Evolutionary conservation across 768 basidiomycete species (phyloP), one percentile per base, ranked within the genome.

Genomic region (Boletus rubropictus): DNA sequence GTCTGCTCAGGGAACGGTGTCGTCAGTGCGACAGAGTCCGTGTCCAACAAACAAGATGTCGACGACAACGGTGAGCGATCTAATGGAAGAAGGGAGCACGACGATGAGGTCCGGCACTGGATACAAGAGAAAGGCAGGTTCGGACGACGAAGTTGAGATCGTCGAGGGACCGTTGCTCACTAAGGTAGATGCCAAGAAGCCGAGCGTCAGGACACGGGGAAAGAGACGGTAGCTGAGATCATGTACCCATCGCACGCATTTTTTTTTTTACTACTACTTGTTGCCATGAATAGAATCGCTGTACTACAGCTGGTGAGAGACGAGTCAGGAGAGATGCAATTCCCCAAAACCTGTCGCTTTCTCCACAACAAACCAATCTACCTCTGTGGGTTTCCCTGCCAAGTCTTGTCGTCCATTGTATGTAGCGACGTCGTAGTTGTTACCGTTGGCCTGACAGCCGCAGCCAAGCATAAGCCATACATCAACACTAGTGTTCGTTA

Each of bases 101-200:
- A 21, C 37, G 12, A 14, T 33, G 21, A 43, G 49, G 15, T 15
- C 46, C 38, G 21, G 36, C 3, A 35, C 29, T 28, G 38, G 50
- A 15, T 39, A 14, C 10, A 88, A 86, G 62, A 72, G 85, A 18
- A 84, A 79, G 62, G 68, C 71, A 4, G 46, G 51, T 20, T 75
- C 75, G 43, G 81, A 82, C 39, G 79, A 81, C 49, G 81, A 82
- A 21, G 62, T 78, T 14, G 77, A 79, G 47, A 72, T 77, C 46
- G 57, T 78, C 3, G 76, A 79, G 32, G 78, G 74, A 0, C 69
- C 78, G 9, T 50, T 70, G 7, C 47, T 60, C 46, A 69, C 65
- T 49, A 75, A 69, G 55, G 55, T 62, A 37, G 72, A 55, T 53
- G 51, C 42, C 56, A 76, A 68, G 57, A 66, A 65, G 37, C 15